Base-by-base conservation (phyloP, 805 yeast genomes). In the Maudiozyma saulgeensis region DNA sequence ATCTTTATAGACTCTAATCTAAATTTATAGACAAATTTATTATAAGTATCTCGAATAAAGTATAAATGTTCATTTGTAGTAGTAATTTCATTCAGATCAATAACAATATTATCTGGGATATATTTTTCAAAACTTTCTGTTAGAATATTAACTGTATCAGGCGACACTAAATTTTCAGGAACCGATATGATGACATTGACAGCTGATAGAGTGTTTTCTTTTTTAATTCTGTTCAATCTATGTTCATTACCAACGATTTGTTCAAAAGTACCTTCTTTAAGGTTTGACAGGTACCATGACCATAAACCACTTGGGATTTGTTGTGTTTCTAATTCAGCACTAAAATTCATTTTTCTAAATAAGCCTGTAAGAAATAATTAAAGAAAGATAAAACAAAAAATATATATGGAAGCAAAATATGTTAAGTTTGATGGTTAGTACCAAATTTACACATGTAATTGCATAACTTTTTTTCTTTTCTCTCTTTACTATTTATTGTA, bases 221-320 rank as follows among this genome's bases (percentile, higher is more conserved):
- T 7, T 51, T 43, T 18, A 6, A 47, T 19, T 21, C 37, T 16
- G 9, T 26, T n/a, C 16, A 37, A 50, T 31, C 55, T 61, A 12
- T 53, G 32, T 19, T 50, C 49, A 44, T 67, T 61, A 11, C 53
- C 48, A 6, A 55, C 58, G 6, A 68, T 56, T 43, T 62, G 60
- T 47, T 68, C 71, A 49, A 68, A 67, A 11, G 58, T 56, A 0
- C 71, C 71, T 11, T 57, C 55, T 41, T 61, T 53, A 8, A 68
- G 49, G 34, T 65, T 66, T 9, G 60, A 49, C 25, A 63, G 41
- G 48, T 65, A 67, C 70, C 70, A 68, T 13, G 64, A 56, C 64
- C 67, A 64, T 26, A 67, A 49, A 4, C 58, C 62, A 37, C 61
- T 60, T 23, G 38, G 16, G 8, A 16, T 35, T 2, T 35, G 58